Conservation (phyloP, 306 rosid genomes). For the Sicyos baderoa region DNA sequence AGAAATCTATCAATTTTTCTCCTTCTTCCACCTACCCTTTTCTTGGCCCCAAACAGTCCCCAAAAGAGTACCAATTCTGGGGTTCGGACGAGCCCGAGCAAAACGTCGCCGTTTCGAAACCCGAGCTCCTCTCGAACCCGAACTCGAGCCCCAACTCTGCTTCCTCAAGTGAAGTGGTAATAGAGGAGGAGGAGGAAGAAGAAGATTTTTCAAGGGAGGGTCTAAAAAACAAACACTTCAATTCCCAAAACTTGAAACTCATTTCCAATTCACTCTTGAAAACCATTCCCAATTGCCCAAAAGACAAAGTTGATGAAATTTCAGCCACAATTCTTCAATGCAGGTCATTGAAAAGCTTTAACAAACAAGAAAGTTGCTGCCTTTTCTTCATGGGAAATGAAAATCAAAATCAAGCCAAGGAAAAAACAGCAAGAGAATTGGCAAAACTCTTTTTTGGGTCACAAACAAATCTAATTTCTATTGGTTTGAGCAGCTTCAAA, state of each 20-base stretch:
- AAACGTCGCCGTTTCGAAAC: constrained; percentile 53
- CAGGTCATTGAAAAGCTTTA: constrained; percentile 33
- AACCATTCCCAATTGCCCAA: constrained; percentile 46
- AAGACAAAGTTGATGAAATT: constrained; percentile 41
- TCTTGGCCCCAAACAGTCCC: constrained; percentile 38
- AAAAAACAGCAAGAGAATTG: constrained; percentile 55
- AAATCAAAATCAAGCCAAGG: constrained; percentile 39
- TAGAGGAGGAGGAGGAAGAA: constrained; percentile 34
- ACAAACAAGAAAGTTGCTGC: constrained; percentile 51
- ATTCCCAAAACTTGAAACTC: constrained; percentile 37
- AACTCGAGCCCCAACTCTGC: constrained; percentile 91
- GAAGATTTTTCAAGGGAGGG: constrained; percentile 22
- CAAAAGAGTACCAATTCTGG: constrained; percentile 55
- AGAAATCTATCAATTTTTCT: constrained; percentile 30
- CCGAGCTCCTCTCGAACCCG: constrained; percentile 76
- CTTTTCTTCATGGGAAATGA: constrained; percentile 47
- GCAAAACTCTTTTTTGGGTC: constrained; percentile 75
- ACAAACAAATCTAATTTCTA: constrained; percentile 34
- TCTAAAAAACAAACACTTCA: constrained; percentile 26
- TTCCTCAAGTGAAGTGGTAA: constrained; percentile 64
- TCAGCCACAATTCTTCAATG: constrained; percentile 48
- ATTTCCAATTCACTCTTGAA: constrained; percentile 22
- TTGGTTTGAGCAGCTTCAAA: constrained; percentile 39
- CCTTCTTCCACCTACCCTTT: constrained; percentile 32
- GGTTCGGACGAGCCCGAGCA: constrained; percentile 29